These are phyloP conservation scores for Epichloe glyceriae DNA, from an alignment of 2,329 filamentous ascomycete species.

Conservation along the genomic window DNA sequence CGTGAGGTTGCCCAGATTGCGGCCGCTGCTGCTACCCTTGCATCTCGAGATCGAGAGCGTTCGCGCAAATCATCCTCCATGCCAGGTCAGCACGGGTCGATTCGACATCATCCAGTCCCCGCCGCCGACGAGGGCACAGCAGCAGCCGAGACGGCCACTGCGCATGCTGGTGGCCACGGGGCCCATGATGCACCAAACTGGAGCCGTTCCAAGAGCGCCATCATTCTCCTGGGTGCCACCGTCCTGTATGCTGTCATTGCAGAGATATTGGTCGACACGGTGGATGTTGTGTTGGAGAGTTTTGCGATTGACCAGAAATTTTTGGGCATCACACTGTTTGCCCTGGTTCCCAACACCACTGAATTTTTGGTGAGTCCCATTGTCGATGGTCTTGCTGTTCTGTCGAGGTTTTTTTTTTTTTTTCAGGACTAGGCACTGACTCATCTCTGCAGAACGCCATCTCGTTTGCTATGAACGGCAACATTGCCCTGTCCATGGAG, in stretches of 20 bases:
- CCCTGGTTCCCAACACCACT: constrained; percentile 93
- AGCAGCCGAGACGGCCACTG: constrained; percentile 20
- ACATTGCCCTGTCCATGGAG: constrained; percentile 97
- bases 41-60: constrained; percentile 54
- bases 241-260: constrained; percentile 92
- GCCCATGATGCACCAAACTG: constrained; percentile 98
- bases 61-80: constrained; percentile 24
- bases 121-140: constrained; percentile 21
- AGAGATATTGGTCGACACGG: constrained; percentile 91
- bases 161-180: constrained; percentile 34
- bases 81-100: constrained; percentile 13
- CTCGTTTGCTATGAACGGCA: constrained; percentile 98
- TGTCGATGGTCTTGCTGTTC: background rate
- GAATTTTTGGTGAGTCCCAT: constrained; percentile 70
- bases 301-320: constrained; percentile 95
- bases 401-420: background rate
- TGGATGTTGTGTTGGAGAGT: constrained; percentile 86
- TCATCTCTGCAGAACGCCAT: constrained; percentile 68
- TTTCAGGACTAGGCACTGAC: background rate
- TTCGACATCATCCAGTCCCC: constrained; percentile 14
- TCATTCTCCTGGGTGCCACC: constrained; percentile 81
- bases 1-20: constrained; percentile 89
- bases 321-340: constrained; percentile 89
- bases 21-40: constrained; percentile 77
- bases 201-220: constrained; percentile 79